phyloP scores from a whole-genome alignment of 2,329 filamentous ascomycete genomes.

The Lecanoromycetidae sp. region DNA sequence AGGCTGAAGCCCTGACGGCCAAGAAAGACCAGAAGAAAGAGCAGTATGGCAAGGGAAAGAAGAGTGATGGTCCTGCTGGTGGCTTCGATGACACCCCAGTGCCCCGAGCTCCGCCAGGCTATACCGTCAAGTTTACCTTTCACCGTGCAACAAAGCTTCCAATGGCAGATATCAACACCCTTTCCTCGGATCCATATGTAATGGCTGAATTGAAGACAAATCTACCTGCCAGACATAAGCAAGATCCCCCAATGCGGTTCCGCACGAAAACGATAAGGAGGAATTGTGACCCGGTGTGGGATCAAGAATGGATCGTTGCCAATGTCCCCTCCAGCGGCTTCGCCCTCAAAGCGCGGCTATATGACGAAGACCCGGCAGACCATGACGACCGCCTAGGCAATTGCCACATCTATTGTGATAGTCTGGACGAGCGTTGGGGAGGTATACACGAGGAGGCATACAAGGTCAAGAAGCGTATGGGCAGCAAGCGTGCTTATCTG shows the following conservation, averaged over 20 bases:
- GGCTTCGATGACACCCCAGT: slow-evolving; percentile 72
- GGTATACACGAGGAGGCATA: slow-evolving; percentile 55
- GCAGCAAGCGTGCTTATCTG: slow-evolving; percentile 75
- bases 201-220: slow-evolving; percentile 60
- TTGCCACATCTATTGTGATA: too few relatives aligned
- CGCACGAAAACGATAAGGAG: slow-evolving; percentile 65
- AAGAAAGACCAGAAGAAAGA: slow-evolving; percentile 23
- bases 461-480: slow-evolving; percentile 68
- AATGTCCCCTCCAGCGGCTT: slow-evolving; percentile 76
- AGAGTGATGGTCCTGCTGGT: slow-evolving; percentile 47
- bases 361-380: slow-evolving; percentile 81
- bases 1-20: slow-evolving; percentile 30
- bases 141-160: slow-evolving; percentile 71
- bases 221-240: slow-evolving; percentile 67
- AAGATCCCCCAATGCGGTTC: slow-evolving; percentile 63
- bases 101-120: slow-evolving; percentile 61
- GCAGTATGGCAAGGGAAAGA: slow-evolving; percentile 23
- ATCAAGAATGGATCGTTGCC: slow-evolving; percentile 75
- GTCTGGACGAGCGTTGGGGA: too few relatives aligned
- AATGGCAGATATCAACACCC: slow-evolving; percentile 62
- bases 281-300: slow-evolving; percentile 65
- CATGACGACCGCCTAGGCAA: slow-evolving; percentile 81
- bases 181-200: slow-evolving; percentile 75
- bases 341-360: slow-evolving; percentile 70
- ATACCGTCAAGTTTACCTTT: slow-evolving; percentile 74